These are phyloP conservation scores for Teratosphaeria zuluensis DNA, from an alignment of 2,329 filamentous ascomycete genomes.

Conservation along the genomic window DNA sequence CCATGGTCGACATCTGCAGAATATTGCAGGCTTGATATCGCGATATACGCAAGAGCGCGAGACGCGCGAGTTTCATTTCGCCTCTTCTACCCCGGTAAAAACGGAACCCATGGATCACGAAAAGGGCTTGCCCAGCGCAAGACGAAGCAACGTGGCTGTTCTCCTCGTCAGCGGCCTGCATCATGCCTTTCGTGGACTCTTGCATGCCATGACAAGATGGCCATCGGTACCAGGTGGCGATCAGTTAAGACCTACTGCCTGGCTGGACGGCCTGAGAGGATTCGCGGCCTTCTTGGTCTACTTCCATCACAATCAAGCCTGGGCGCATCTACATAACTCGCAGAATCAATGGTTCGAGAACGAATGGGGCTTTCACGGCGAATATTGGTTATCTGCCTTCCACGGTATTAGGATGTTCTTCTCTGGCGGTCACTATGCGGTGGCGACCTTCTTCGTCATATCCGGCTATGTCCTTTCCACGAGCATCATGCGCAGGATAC, in stretches of 20 bases:
- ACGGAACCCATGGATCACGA: not conserved
- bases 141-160: not conserved
- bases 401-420: constrained; percentile 52
- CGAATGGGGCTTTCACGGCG: constrained; percentile 30
- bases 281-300: constrained; percentile 59
- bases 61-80: not conserved
- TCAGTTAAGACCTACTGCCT: constrained; percentile 37
- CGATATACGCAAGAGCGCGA: not conserved
- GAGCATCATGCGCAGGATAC: constrained; percentile 28
- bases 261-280: constrained; percentile 55
- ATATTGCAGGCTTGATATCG: not conserved
- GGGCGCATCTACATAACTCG: constrained; percentile 44
- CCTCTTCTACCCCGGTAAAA: not conserved
- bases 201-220: constrained; percentile 1
- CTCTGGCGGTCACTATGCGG: constrained; percentile 51
- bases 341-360: constrained; percentile 32
- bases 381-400: constrained; percentile 43
- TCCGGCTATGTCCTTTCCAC: constrained; percentile 41
- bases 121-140: not conserved
- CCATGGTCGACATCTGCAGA: not conserved
- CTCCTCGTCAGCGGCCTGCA: not conserved
- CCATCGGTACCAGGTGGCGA: not conserved
- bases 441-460: constrained; percentile 42
- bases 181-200: not conserved
- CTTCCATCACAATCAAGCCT: constrained; percentile 48